phyloP scores from a whole-genome alignment of 2,329 filamentous ascomycete genomes.

The Fusarium heterosporum region DNA sequence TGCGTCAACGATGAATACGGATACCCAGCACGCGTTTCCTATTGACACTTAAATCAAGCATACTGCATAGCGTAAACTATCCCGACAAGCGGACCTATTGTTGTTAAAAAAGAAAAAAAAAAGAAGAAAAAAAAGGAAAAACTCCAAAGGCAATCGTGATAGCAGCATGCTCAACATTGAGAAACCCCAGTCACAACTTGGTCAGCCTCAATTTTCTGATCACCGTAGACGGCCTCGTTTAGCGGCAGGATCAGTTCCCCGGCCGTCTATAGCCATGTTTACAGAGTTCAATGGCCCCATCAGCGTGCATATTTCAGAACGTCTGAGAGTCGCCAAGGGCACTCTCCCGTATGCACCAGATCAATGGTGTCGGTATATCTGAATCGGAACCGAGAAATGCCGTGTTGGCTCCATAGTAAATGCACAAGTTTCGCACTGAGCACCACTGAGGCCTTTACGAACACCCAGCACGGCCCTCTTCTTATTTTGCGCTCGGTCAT shows the following conservation, averaged over 20 bases:
- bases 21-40: background rate
- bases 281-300: slow-evolving; percentile 9
- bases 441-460: background rate
- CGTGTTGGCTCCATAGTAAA: slow-evolving; percentile 8
- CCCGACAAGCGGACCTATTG: slow-evolving; percentile 11
- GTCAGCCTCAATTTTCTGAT: slow-evolving; percentile 7
- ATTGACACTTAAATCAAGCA: background rate
- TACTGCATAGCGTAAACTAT: slow-evolving; percentile 1
- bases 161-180: background rate
- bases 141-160: background rate
- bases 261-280: slow-evolving; percentile 2
- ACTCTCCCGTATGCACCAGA: slow-evolving; percentile 8
- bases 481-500: slow-evolving; percentile 8
- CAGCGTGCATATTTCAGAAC: slow-evolving; percentile 6
- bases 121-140: too few species aligned
- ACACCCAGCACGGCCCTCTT: slow-evolving; percentile 26
- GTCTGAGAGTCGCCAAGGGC: slow-evolving; percentile 15
- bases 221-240: slow-evolving; percentile 14
- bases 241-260: slow-evolving; percentile 21
- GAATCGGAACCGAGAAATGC: slow-evolving; percentile 12
- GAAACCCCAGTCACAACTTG: slow-evolving; percentile 24
- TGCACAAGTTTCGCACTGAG: background rate
- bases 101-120: slow-evolving; percentile 2
- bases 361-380: slow-evolving; percentile 1
- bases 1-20: slow-evolving; percentile 11